Conservation (phyloP, 2,329 filamentous ascomycete genomes). For the Dactylellina haptotyla region DNA sequence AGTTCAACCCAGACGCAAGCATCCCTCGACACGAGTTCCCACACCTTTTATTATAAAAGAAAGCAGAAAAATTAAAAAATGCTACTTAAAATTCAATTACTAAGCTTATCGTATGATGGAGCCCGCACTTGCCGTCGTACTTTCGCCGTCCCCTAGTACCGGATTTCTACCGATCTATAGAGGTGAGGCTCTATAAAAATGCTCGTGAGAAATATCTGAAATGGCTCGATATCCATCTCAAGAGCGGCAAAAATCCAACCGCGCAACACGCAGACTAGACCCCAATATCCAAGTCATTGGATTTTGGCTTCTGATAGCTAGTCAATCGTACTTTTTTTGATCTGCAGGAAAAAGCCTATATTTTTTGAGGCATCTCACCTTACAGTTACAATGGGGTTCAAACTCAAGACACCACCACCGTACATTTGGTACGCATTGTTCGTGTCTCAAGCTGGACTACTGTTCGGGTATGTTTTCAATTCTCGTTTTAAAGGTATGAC, state of each 20-base stretch:
- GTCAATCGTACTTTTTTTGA: too few species aligned
- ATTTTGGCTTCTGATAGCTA: too few species aligned
- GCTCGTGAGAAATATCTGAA: conserved; percentile 10
- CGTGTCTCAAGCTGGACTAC: conserved; percentile 44
- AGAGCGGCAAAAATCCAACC: too few species aligned
- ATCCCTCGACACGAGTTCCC: conserved; percentile 34
- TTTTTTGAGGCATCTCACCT: too few species aligned
- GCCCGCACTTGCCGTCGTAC: conserved; percentile 13
- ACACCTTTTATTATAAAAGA: background rate
- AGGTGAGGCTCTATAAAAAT: conserved; percentile 18
- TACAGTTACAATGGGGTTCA: conserved; percentile 32
- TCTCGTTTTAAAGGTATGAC: background rate
- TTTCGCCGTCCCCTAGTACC: conserved; percentile 11
- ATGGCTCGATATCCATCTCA: conserved; percentile 1
- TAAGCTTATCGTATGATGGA: conserved; percentile 5
- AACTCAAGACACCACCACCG: conserved; percentile 30
- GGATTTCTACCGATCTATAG: conserved; percentile 38
- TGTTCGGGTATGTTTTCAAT: conserved; percentile 37
- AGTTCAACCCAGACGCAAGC: conserved; percentile 8
- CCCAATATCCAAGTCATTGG: too few species aligned
- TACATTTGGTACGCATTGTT: conserved; percentile 51
- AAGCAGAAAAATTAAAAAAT: background rate
- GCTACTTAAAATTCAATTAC: conserved; percentile 4
- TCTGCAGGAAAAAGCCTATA: background rate
- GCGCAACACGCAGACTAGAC: too few species aligned